phyloP scores from a whole-genome alignment of 2,329 filamentous ascomycete genomes.

The Trichophaea hybrida region DNA sequence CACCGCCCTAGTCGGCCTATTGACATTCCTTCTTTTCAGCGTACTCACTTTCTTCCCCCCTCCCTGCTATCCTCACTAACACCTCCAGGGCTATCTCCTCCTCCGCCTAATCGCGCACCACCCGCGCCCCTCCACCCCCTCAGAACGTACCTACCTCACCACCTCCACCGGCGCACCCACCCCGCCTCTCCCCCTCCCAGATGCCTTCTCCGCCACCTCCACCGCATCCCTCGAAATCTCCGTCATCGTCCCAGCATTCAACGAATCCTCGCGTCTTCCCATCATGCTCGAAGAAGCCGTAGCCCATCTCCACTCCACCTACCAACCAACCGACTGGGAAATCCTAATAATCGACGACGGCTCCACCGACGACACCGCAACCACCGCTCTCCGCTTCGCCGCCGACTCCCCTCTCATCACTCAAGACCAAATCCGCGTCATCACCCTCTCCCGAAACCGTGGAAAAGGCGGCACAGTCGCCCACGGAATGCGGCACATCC shows the following conservation, averaged over 20 bases:
- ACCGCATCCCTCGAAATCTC: slow-evolving; percentile 58
- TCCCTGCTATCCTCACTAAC: neutral
- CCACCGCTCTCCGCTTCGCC: slow-evolving; percentile 69
- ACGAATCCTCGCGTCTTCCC: slow-evolving; percentile 70
- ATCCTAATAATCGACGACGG: slow-evolving; percentile 87
- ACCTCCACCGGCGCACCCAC: slow-evolving; percentile 49
- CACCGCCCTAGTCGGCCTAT: neutral
- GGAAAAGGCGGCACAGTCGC: slow-evolving; percentile 93
- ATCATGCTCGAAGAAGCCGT: slow-evolving; percentile 86
- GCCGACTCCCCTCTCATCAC: slow-evolving; percentile 42
- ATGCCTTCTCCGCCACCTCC: slow-evolving; percentile 36
- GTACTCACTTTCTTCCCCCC: neutral
- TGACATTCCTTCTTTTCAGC: neutral
- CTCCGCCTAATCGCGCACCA: slow-evolving; percentile 66
- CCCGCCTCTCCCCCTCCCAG: slow-evolving; percentile 32
- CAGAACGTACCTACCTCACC: slow-evolving; percentile 76
- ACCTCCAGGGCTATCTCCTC: slow-evolving; percentile 46
- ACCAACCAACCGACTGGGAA: slow-evolving; percentile 55
- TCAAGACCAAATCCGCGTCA: slow-evolving; percentile 66
- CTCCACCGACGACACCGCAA: slow-evolving; percentile 65
- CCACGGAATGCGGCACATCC: slow-evolving; percentile 82
- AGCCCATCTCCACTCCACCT: slow-evolving; percentile 56
- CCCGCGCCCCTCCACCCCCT: slow-evolving; percentile 56
- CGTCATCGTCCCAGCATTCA: slow-evolving; percentile 88
- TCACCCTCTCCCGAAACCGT: slow-evolving; percentile 65